phyloP scores from a whole-genome alignment of 2,329 filamentous ascomycete species.

The Colletotrichum sp. region DNA sequence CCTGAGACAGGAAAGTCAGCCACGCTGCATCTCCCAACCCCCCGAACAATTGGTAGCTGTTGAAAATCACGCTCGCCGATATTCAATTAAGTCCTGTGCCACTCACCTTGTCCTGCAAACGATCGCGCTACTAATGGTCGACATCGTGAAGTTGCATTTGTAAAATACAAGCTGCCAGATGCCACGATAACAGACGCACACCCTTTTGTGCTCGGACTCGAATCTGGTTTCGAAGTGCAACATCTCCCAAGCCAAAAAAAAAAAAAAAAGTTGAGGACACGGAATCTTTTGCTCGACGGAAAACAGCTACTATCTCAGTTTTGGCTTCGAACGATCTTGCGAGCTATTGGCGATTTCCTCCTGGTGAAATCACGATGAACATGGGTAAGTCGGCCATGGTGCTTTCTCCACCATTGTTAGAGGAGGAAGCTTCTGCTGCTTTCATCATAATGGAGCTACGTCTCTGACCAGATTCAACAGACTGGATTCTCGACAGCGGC shows the following conservation, averaged over 20 bases:
- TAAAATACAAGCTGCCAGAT: neutral
- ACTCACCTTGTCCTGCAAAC: neutral
- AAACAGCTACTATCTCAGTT: neutral
- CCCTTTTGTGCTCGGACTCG: neutral
- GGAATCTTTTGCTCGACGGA: neutral
- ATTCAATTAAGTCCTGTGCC: neutral
- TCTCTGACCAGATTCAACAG: constrained; percentile 30
- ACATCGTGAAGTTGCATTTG: neutral
- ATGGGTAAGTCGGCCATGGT: constrained; percentile 6
- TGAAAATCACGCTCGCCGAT: neutral
- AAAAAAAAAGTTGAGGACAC: neutral
- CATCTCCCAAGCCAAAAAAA: neutral
- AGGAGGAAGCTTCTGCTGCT: neutral
- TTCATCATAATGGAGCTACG: neutral
- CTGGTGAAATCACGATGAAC: neutral
- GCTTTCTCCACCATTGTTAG: neutral
- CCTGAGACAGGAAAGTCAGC: neutral
- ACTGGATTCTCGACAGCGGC: constrained; percentile 67
- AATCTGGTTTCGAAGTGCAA: neutral
- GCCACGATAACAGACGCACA: neutral
- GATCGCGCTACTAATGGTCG: neutral
- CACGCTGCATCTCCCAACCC: neutral
- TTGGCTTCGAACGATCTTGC: neutral
- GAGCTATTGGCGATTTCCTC: neutral
- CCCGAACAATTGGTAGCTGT: neutral